phyloP scores from a whole-genome alignment of 768 basidiomycete species.

The Mycena venus region DNA sequence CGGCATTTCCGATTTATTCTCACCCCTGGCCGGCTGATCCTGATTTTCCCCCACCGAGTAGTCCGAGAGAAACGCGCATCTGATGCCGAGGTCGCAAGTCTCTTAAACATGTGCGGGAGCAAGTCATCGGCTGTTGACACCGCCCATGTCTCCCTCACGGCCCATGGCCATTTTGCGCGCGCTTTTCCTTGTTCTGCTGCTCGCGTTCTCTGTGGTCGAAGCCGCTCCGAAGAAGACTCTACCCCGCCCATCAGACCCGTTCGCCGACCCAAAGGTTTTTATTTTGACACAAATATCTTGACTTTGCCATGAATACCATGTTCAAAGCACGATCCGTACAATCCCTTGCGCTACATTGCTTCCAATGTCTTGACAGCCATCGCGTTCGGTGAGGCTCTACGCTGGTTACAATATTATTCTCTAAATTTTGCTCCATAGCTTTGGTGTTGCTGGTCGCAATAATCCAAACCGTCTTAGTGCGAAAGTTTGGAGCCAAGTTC shows the following conservation, averaged over 20 bases:
- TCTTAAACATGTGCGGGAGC: neutral
- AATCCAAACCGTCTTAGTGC: constrained; percentile 57
- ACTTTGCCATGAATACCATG: neutral
- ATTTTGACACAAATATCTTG: neutral
- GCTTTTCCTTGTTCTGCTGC: neutral
- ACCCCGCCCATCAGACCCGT: constrained; percentile 56
- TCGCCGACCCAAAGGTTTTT: constrained; percentile 57
- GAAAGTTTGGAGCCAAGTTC: constrained; percentile 63
- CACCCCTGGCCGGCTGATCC: neutral
- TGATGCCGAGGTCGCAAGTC: neutral
- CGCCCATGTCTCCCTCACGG: constrained; percentile 12
- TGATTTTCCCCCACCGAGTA: neutral
- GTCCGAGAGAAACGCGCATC: neutral
- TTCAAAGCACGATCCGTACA: constrained; percentile 4
- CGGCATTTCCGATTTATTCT: neutral
- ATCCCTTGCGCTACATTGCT: constrained; percentile 58
- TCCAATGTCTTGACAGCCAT: constrained; percentile 65
- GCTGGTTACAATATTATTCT: neutral
- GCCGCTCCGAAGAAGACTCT: constrained; percentile 20
- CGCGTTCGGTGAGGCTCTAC: constrained; percentile 56
- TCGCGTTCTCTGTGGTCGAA: constrained; percentile 12
- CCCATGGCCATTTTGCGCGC: neutral
- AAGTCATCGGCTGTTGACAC: neutral
- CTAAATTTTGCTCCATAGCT: constrained; percentile 34
- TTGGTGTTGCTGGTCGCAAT: constrained; percentile 58